Percentiles rank a stretch among this genome's conserved stretches.
Conservation (phyloP, 2,329 filamentous ascomycete species). For the Pyrenophora seminiperda region DNA sequence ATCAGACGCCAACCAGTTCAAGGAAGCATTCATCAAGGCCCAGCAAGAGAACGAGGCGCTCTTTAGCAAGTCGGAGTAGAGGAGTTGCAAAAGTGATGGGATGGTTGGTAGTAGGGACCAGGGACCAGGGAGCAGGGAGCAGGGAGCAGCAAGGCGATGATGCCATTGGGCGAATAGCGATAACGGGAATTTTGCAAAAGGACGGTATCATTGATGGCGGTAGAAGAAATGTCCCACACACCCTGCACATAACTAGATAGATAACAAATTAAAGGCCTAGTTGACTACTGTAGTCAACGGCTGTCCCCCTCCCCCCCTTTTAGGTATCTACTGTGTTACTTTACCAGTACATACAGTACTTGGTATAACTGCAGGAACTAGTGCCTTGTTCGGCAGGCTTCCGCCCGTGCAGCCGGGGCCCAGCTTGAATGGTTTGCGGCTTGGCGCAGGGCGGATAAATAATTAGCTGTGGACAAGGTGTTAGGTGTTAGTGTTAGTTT, state of each 20-base stretch:
- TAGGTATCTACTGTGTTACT: too few relatives aligned
- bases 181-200: constrained; percentile 31
- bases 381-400: constrained; percentile 9
- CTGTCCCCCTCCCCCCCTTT: constrained; percentile 25
- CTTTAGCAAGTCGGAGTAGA: constrained; percentile 63
- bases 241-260: constrained; percentile 47
- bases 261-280: constrained; percentile 42
- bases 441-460: constrained; percentile 17
- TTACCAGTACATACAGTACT: too few relatives aligned
- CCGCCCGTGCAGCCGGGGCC: constrained; percentile 7
- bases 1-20: constrained; percentile 92
- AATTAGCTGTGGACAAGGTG: too few relatives aligned
- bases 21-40: constrained; percentile 95
- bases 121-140: background rate
- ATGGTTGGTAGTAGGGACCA: constrained; percentile 17
- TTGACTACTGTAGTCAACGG: constrained; percentile 28
- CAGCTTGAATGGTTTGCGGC: constrained; percentile 21
- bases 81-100: constrained; percentile 24
- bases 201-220: constrained; percentile 35
- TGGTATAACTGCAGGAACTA: constrained; percentile 1
- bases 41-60: constrained; percentile 94
- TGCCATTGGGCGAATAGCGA: constrained; percentile 37
- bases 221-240: constrained; percentile 33
- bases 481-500: too few relatives aligned
- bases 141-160: constrained; percentile 18